These are phyloP conservation scores for Mallotus japonicus DNA, from an alignment of 441 rosid genomes.

Conservation along the genomic window DNA sequence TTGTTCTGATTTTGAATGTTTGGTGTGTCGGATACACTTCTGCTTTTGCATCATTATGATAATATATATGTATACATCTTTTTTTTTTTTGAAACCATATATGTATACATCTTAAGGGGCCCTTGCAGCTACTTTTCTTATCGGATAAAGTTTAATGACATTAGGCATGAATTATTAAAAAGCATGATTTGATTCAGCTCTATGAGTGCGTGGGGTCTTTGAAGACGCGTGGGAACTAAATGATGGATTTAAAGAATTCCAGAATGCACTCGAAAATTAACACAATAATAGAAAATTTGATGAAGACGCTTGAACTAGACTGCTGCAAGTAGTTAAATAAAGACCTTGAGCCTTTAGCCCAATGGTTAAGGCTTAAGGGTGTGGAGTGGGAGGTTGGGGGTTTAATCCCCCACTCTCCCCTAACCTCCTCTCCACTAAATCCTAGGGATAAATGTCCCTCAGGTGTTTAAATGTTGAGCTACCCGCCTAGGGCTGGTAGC, in stretches of 20 bases:
- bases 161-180: not conserved
- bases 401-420: too few species aligned
- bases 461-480: too few species aligned
- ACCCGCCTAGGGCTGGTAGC: too few species aligned
- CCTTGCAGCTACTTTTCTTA: not conserved
- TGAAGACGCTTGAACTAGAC: not conserved
- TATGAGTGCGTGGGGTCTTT: not conserved
- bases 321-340: too few species aligned
- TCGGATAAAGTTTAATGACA: not conserved
- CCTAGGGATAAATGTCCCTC: too few species aligned
- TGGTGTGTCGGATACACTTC: not conserved
- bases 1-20: not conserved
- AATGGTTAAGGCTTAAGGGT: too few species aligned
- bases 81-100: too few species aligned
- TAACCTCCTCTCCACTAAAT: too few species aligned
- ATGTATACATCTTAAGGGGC: too few species aligned
- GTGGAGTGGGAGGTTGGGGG: too few species aligned
- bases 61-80: too few species aligned
- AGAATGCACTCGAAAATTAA: not conserved
- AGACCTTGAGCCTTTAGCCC: too few species aligned
- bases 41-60: not conserved
- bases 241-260: not conserved
- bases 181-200: not conserved
- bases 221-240: not conserved
- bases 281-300: not conserved